A percentile compares a stretch with the other conserved stretches of the same genome.
These are phyloP conservation scores for Croton laevigatus DNA, from an alignment of 441 rosid species.

Conservation along the genomic window DNA sequence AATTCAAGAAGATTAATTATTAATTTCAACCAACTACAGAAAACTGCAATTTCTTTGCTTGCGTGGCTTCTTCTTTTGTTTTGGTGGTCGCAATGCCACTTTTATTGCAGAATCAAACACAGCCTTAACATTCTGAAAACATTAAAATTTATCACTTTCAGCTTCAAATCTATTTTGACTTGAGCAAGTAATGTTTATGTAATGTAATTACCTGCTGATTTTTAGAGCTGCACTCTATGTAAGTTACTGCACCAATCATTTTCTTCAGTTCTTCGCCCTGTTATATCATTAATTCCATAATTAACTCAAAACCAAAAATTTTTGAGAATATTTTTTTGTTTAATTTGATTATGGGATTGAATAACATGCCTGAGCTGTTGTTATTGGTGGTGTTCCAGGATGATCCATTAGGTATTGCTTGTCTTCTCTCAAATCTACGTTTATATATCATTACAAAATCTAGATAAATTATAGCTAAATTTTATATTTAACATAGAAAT, in stretches of 20 bases:
- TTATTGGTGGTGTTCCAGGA: constrained; percentile 60
- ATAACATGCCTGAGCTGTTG: constrained; percentile 54
- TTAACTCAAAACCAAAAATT: neutral
- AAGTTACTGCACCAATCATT: constrained; percentile 69
- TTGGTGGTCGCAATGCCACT: constrained; percentile 71
- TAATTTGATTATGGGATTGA: neutral
- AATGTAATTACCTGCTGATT: constrained; percentile 62
- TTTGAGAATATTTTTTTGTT: neutral
- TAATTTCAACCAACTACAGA: constrained; percentile 27
- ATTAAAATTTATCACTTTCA: no score
- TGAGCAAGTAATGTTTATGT: no score
- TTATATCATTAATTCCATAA: neutral
- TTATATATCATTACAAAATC: neutral
- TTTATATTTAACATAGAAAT: no score
- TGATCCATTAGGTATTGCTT: constrained; percentile 62
- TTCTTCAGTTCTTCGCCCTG: constrained; percentile 91
- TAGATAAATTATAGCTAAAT: no score
- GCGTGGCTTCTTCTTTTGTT: constrained; percentile 55
- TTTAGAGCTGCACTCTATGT: constrained; percentile 91
- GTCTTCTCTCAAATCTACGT: constrained; percentile 77
- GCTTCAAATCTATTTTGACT: no score
- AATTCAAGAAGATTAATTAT: constrained; percentile 1
- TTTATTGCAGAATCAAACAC: constrained; percentile 86
- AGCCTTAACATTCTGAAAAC: constrained; percentile 65
- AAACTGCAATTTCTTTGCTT: constrained; percentile 49